Evolutionary conservation across 805 yeast species (phyloP), one percentile per base, ranked within the genome.

Genomic region (Torulaspora indica): DNA sequence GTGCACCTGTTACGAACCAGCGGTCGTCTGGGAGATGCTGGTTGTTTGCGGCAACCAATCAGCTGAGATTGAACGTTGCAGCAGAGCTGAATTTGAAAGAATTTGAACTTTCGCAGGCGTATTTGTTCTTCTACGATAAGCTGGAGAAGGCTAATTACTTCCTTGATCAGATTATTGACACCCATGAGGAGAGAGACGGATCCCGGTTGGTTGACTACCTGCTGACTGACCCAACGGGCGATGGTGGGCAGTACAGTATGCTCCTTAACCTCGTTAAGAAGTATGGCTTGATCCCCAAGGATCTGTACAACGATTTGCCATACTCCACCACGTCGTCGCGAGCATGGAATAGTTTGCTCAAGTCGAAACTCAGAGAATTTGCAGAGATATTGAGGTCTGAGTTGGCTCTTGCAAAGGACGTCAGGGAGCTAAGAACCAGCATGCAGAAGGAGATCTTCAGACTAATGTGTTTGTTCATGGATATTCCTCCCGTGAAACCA

Each of bases 211-310:
- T 87, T 39, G 85, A 81, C 64, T 77, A 75, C 53, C 65, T 87
- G 37, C 69, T 86, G 43, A 54, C 68, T 4, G 81, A 77, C 43
- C 95, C 95, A 18, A 78, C 81, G 35, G 63, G 75, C 46, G 95
- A 88, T 59, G 95, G 96, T 54, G 95, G 96, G 42, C 95, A 87
- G 66, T 86, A 84, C 74, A 81, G 84, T 52, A 83, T 87, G 93
- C 77, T 85, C 61, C 72, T 81, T 38, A 85, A 86, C 64, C 62
- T 88, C 45, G 76, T 86, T 40, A 78, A 79, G 50, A 88, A 87
- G 65, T 88, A 87, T 56, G 95, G 95, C 23, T 60, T 84, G 42
- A 85, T 87, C 42, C 96, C 96, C 30, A 72, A 81, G 57, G 77
- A 75, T 51, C 63, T 78, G 13, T 88, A 75, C 67, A 90, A 91